phyloP scores from a whole-genome alignment of 306 rosid species.

The Bauhinia variegata region DNA sequence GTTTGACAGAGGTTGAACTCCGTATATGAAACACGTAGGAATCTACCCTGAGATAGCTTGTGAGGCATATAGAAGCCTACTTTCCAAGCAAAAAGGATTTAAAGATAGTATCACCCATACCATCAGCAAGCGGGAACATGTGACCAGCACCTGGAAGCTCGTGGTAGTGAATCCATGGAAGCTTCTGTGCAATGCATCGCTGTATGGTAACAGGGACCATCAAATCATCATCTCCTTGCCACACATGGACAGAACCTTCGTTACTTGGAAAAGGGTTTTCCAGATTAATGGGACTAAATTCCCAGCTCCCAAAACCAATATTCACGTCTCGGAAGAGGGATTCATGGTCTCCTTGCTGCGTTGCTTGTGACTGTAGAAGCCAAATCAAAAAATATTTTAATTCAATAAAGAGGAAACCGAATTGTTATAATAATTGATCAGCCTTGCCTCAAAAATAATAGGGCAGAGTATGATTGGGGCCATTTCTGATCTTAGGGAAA shows the following conservation, averaged over 20 bases:
- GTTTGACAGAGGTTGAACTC: conserved; percentile 32
- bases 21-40: conserved; percentile 16
- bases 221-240: conserved; percentile 86
- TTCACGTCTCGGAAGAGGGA: conserved; percentile 59
- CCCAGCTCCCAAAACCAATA: conserved; percentile 82
- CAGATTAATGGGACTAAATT: conserved; percentile 69
- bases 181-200: conserved; percentile 60
- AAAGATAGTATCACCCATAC: conserved; percentile 52
- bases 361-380: conserved; percentile 54
- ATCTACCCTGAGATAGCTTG: conserved; percentile 27
- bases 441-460: not conserved
- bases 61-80: conserved; percentile 34
- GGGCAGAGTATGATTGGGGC: not conserved
- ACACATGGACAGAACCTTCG: conserved; percentile 76
- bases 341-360: conserved; percentile 78
- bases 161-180: conserved; percentile 87
- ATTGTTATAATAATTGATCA: not conserved
- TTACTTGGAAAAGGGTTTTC: conserved; percentile 74
- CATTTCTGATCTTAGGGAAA: conserved; percentile 28
- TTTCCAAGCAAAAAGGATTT: conserved; percentile 52
- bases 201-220: conserved; percentile 61
- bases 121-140: conserved; percentile 55
- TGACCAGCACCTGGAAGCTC: conserved; percentile 83
- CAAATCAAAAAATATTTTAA: conserved; percentile 20
- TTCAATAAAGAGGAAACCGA: not conserved